Percentiles rank a stretch among this genome's conserved stretches.
These are phyloP conservation scores for Bondarzewia mesenterica DNA, from an alignment of 1,284 basidiomycete species.

Conservation along the genomic window DNA sequence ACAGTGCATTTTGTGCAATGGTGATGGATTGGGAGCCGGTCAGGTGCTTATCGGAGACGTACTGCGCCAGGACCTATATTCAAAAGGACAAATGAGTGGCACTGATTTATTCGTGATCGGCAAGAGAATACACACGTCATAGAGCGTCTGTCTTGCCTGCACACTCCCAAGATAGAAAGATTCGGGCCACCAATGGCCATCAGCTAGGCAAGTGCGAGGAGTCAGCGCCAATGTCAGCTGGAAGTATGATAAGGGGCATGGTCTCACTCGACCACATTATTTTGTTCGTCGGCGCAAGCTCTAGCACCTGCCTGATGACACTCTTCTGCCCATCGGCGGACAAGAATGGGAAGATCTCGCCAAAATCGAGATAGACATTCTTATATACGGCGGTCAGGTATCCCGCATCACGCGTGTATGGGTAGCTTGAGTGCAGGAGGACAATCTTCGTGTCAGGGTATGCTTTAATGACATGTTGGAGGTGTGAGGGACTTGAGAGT, in stretches of 20 bases:
- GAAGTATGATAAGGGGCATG: not conserved
- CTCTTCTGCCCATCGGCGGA: constrained; percentile 11
- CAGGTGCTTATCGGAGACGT: constrained; percentile 35
- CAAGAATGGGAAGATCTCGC: constrained; percentile 67
- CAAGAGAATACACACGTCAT: constrained; percentile 33
- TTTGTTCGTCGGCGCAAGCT: constrained; percentile 67
- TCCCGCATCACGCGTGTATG: constrained; percentile 66
- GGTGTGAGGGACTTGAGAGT: constrained; percentile 51
- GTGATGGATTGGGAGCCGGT: constrained; percentile 38
- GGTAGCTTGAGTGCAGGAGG: constrained; percentile 67
- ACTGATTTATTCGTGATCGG: not conserved
- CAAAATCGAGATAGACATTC: constrained; percentile 74
- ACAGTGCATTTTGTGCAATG: constrained; percentile 44
- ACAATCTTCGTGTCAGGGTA: constrained; percentile 54
- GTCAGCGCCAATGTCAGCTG: constrained; percentile 4
- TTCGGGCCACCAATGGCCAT: constrained; percentile 76
- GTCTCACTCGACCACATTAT: constrained; percentile 69
- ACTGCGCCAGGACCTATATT: constrained; percentile 40
- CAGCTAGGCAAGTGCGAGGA: constrained; percentile 32
- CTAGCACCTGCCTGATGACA: constrained; percentile 54
- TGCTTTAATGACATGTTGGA: constrained; percentile 60
- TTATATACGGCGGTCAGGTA: constrained; percentile 62
- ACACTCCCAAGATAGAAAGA: constrained; percentile 57
- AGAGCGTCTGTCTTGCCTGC: constrained; percentile 56
- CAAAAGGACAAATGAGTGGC: not conserved